These are phyloP conservation scores for Epichloe sylvatica DNA, from an alignment of 2,329 filamentous ascomycete species.

Conservation along the genomic window DNA sequence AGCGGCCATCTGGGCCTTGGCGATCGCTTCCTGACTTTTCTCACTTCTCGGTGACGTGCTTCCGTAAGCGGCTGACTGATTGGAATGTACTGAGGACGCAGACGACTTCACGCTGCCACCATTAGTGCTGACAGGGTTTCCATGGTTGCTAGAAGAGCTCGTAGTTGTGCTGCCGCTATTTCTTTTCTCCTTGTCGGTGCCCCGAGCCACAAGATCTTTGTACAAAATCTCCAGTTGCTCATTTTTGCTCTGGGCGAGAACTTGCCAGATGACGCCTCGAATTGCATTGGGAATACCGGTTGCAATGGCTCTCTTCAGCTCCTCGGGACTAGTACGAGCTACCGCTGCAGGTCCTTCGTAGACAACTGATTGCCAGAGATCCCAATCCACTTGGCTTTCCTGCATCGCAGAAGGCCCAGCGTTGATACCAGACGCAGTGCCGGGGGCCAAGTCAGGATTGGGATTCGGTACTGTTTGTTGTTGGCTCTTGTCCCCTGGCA, in stretches of 20 bases:
- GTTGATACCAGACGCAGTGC: conserved; percentile 70
- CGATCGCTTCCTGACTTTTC: conserved; percentile 46
- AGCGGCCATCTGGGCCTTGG: conserved; percentile 50
- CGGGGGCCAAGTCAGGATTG: conserved; percentile 61
- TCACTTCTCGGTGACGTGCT: conserved; percentile 44
- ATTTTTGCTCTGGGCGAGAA: conserved; percentile 87
- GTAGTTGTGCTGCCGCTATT: conserved; percentile 39
- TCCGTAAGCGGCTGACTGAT: conserved; percentile 49
- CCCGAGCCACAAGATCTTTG: conserved; percentile 61
- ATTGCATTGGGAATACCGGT: conserved; percentile 90
- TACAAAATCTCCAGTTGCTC: conserved; percentile 82
- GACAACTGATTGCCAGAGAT: conserved; percentile 91
- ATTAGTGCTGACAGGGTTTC: conserved; percentile 44
- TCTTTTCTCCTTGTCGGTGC: conserved; percentile 64
- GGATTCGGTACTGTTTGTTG: conserved; percentile 43
- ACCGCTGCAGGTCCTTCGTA: conserved; percentile 87
- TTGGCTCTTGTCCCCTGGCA: conserved; percentile 19
- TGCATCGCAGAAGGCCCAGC: conserved; percentile 56
- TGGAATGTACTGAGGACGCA: conserved; percentile 72
- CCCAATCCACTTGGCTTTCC: conserved; percentile 86
- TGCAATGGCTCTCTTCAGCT: conserved; percentile 80
- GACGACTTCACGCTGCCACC: conserved; percentile 57
- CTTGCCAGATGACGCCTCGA: conserved; percentile 97
- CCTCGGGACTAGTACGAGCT: conserved; percentile 73
- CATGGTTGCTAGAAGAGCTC: conserved; percentile 36